A percentile compares a stretch with the other conserved stretches of the same genome.
phyloP scores from a whole-genome alignment of 305 asterid species.

The Stenogyne calaminthoides region DNA sequence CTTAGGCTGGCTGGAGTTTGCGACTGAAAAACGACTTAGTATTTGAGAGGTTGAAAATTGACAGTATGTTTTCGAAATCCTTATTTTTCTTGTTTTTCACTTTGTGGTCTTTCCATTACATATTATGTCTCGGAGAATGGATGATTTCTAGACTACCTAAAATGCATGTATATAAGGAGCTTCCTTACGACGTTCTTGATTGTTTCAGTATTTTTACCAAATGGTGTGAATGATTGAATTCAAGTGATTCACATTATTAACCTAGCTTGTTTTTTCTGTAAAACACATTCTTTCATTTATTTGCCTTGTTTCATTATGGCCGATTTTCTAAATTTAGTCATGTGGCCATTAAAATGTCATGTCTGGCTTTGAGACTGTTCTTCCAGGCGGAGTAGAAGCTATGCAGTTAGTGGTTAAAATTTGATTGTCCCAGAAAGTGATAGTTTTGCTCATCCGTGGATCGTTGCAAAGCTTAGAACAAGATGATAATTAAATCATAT shows the following conservation, averaged over 20 bases:
- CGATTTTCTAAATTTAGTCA: neutral
- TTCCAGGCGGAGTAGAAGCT: neutral
- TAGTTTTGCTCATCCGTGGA: neutral
- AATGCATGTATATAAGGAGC: neutral
- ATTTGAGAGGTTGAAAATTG: slow-evolving; percentile 86
- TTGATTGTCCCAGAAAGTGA: neutral
- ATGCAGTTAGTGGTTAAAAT: neutral
- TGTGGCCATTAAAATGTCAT: neutral
- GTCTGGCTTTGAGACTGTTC: neutral
- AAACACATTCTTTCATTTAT: neutral
- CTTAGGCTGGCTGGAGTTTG: slow-evolving; percentile 89
- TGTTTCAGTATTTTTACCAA: neutral
- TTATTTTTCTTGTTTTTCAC: slow-evolving; percentile 24
- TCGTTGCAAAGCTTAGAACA: neutral
- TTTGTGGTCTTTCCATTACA: neutral
- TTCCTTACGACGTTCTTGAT: neutral
- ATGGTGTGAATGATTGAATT: neutral
- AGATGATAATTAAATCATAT: slow-evolving; percentile 1
- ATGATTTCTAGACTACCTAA: neutral
- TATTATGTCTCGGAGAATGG: slow-evolving; percentile 3
- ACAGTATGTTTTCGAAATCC: slow-evolving; percentile 61
- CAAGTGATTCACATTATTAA: neutral
- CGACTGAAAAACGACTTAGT: slow-evolving; percentile 70
- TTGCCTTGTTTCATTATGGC: neutral
- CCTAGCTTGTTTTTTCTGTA: neutral